Evolutionary conservation across 2,329 filamentous ascomycete species (phyloP), one percentile per base, ranked within the genome.

Genomic region (Trichophyton benhamiae): DNA sequence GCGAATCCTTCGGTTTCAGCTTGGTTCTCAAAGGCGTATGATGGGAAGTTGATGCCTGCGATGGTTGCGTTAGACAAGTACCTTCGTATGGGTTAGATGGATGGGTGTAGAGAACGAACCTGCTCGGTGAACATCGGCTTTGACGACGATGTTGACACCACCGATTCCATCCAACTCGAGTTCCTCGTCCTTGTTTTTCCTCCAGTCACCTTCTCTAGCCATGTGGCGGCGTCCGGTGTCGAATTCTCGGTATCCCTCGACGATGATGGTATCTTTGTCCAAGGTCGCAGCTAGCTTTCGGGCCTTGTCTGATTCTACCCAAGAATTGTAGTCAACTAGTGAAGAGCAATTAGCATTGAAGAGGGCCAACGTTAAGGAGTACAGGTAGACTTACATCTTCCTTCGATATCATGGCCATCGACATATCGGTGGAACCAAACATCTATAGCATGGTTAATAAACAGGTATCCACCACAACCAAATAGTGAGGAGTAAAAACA

Each of bases 1-100:
- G 94, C 94, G 71, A 99, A 99, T 5, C 94, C 94, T 77, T 99
- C 94, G 3, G 94, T 99, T 76, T 99, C 94, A 65, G 94, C 94
- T 78, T 99, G 94, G 75, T 99, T 97, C 74, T 99, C 94, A 72
- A 99, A 99, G 2, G 94, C 83, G 71, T 99, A 99, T 72, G 85
- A 86, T 7, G 94, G 94, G 75, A 99, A 99, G 76, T 99, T 99
- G 78, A 99, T 94, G 65, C 92, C 91, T 92, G 66, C 53, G 1
- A 58, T 41, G 36, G 60, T 55, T 20, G 8, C 25, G 65, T 74
- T 63, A 76, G 71, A 55, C 33, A 42, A 13, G 3, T 38, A 38
- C 11, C 33, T 11, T 46, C 60, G 30, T 17, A 1, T 13, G 13
- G 9, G 58, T 57, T 3, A 33, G 13, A 11, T 60, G 59, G 22